These are phyloP conservation scores for Eucalyptus erythrocorys DNA, from an alignment of 345 rosid species.

Conservation along the genomic window DNA sequence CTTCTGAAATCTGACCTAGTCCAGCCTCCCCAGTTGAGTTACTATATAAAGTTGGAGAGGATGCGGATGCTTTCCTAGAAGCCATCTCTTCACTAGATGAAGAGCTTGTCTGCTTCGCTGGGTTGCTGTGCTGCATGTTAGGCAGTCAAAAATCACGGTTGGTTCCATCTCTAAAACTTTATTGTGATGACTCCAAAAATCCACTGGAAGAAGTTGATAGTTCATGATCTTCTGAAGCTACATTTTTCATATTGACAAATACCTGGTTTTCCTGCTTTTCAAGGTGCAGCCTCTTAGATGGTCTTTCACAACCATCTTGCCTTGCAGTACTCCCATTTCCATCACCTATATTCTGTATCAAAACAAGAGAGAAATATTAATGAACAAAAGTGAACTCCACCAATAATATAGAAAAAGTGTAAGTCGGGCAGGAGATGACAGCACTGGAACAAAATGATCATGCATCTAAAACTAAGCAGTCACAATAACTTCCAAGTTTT, in stretches of 20 bases:
- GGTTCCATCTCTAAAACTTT: neutral
- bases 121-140: neutral
- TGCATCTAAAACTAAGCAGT: neutral
- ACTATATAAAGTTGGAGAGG: neutral
- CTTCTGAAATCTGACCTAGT: neutral
- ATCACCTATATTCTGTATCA: neutral
- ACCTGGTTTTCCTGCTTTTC: neutral
- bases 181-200: neutral
- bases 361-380: neutral
- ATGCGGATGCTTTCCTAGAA: neutral
- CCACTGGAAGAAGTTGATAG: neutral
- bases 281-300: slow-evolving; percentile 6
- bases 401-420: neutral
- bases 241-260: neutral
- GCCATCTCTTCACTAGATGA: neutral
- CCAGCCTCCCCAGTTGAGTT: neutral
- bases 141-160: neutral
- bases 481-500: neutral
- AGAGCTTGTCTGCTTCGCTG: neutral
- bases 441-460: neutral
- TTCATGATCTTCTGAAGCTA: neutral
- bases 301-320: slow-evolving; percentile 1
- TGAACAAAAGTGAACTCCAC: neutral
- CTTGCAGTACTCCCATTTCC: neutral
- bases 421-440: neutral